Base-by-base conservation (phyloP, 2,329 filamentous ascomycete species). In the Exophiala dermatitidis region DNA sequence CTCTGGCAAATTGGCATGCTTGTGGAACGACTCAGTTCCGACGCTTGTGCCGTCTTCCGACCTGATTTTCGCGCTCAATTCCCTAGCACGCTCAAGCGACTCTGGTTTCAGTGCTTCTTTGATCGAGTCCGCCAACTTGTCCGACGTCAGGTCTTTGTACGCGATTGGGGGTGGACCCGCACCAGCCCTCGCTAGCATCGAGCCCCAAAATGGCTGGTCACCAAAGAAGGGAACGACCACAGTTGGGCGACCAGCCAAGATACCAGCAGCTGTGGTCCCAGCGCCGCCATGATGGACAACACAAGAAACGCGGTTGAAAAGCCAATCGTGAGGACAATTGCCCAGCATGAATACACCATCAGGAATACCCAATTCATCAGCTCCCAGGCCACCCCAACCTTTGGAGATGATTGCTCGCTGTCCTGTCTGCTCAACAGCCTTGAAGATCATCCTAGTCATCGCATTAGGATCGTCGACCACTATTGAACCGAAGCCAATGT, bases 231-330 rank as follows among this genome's bases (percentile, higher is more conserved):
- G 89, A 0, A 95, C 83, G 2, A 95, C 78, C 1, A 93, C 80
- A 0, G 89, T 95, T 1, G 89, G 89, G 50, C 83, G 83, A 28
- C 88, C 89, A 1, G 83, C 80, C 12, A 85, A 80, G 56, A 95
- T 87, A n/a, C 89, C 89, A 0, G 88, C 87, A 1, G 89, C 88
- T 1, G 88, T 94, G 2, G 89, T 95, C 12, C 89, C 89, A 5
- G 89, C 89, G 53, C 90, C 89, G 26, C 89, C 90, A 59, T 95
- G 89, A 65, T 95, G 90, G 3, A 93, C 85, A 1, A 95, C 89
- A 41, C 82, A 84, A 0, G 86, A 85, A 1, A 94, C 88, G 36
- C 79, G 83, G 59, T 88, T 77, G 68, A 95, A 95, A 0, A 95
- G 72, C 89, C 89, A 95, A 69, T 95, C 90, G 58, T 95, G 90